Conservation (phyloP, 768 basidiomycete genomes). For the Guyanaporus albipodus region DNA sequence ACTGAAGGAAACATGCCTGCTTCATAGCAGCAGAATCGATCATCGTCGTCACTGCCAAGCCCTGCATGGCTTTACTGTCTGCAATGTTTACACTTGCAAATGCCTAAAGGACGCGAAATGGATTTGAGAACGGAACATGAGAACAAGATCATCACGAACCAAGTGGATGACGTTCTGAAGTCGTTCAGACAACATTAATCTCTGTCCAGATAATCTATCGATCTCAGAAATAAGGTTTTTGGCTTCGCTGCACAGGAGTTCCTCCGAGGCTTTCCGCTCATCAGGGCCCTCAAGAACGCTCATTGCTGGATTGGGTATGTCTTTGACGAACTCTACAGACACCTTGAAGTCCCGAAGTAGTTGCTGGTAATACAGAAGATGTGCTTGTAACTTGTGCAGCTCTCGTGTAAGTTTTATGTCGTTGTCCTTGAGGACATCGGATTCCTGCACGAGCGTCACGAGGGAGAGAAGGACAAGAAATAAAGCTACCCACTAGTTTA, state of each 20-base stretch:
- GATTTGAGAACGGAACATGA: background rate
- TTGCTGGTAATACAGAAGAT: slow-evolving; percentile 52
- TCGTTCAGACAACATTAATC: slow-evolving; percentile 30
- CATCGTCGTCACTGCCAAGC: slow-evolving; percentile 44
- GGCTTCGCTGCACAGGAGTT: slow-evolving; percentile 46
- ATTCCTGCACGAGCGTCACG: slow-evolving; percentile 37
- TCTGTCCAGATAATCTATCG: slow-evolving; percentile 37
- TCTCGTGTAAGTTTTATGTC: slow-evolving; percentile 48
- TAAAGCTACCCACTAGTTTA: slow-evolving; percentile 36
- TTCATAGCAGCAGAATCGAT: slow-evolving; percentile 41
- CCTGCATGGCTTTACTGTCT: slow-evolving; percentile 49
- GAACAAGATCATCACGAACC: slow-evolving; percentile 16
- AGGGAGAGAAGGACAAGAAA: background rate
- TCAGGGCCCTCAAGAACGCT: slow-evolving; percentile 20
- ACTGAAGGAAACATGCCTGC: slow-evolving; percentile 19
- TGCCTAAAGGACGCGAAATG: slow-evolving; percentile 40
- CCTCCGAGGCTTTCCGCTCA: slow-evolving; percentile 21
- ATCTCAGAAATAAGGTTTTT: slow-evolving; percentile 48
- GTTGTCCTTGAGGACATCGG: slow-evolving; percentile 37
- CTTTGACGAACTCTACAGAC: slow-evolving; percentile 44
- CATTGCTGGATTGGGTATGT: slow-evolving; percentile 49
- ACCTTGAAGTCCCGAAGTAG: slow-evolving; percentile 52
- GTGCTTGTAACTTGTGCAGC: slow-evolving; percentile 55
- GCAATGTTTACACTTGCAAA: slow-evolving; percentile 55
- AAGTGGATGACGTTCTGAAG: slow-evolving; percentile 34